phyloP scores from a whole-genome alignment of 2,329 filamentous ascomycete species.

The Botryosphaeria dothidea region DNA sequence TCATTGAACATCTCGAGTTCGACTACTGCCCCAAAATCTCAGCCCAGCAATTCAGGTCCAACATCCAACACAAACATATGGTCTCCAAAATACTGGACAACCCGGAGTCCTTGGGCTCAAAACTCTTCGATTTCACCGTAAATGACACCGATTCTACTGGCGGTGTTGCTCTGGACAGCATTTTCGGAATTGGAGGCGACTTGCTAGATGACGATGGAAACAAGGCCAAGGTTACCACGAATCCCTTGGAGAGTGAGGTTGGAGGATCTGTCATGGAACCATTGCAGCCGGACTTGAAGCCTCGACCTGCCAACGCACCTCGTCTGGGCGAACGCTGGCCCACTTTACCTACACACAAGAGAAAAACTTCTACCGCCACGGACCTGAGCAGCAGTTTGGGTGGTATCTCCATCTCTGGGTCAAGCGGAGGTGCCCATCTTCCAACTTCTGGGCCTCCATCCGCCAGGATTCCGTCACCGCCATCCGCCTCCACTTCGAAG shows the following conservation, averaged over 20 bases:
- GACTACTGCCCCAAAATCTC: conserved; percentile 50
- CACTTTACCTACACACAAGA: not conserved
- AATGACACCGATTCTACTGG: not conserved
- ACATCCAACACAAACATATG: conserved; percentile 53
- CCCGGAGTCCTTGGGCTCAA: conserved; percentile 2
- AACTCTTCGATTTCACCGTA: conserved; percentile 21
- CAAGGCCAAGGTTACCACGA: not conserved
- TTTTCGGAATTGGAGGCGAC: not conserved
- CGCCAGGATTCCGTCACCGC: not conserved
- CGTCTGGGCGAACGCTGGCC: conserved; percentile 5
- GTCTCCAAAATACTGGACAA: conserved; percentile 38
- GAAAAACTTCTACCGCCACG: not conserved
- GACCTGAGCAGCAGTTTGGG: not conserved
- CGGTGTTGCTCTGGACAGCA: not conserved
- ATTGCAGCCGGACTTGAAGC: not conserved
- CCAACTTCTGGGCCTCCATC: not conserved
- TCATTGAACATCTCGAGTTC: conserved; percentile 58
- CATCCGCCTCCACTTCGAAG: not conserved
- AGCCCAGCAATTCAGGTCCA: conserved; percentile 45
- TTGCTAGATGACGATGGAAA: not conserved
- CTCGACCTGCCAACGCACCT: not conserved
- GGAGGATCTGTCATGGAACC: not conserved
- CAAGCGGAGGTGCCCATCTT: not conserved
- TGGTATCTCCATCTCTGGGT: not conserved
- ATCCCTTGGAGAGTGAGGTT: not conserved